phyloP scores from a whole-genome alignment of 352 stramenopile genomes.

The Phytophthora gonapodyides region DNA sequence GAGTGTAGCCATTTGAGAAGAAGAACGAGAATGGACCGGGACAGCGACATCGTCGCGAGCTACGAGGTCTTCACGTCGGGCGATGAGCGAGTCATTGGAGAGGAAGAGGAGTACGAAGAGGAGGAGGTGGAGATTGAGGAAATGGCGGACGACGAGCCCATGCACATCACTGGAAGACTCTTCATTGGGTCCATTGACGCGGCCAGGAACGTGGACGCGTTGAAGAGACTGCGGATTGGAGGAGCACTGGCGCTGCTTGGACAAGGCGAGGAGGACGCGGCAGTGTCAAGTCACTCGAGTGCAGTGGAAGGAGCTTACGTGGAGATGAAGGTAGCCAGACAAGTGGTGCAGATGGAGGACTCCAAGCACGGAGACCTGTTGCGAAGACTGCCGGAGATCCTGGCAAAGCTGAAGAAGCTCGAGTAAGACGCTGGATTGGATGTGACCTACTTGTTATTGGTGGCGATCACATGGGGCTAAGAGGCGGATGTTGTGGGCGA shows the following conservation, averaged over 20 bases:
- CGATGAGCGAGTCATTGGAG: constrained; percentile 4
- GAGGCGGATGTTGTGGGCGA: neutral
- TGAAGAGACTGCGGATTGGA: constrained; percentile 45
- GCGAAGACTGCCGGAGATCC: constrained; percentile 43
- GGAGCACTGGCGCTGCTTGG: constrained; percentile 51
- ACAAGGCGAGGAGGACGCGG: constrained; percentile 27
- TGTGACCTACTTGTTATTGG: neutral
- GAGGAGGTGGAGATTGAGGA: constrained; percentile 68
- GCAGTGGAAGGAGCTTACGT: neutral
- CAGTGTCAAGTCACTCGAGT: constrained; percentile 7
- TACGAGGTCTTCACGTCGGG: constrained; percentile 22
- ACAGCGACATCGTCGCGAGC: no score
- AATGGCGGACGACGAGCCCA: constrained; percentile 58
- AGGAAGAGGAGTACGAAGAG: constrained; percentile 31
- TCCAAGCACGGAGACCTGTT: constrained; percentile 56
- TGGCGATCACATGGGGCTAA: neutral
- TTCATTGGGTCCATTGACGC: constrained; percentile 78
- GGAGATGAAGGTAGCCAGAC: constrained; percentile 21
- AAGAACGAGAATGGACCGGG: no score
- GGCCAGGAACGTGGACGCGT: constrained; percentile 46
- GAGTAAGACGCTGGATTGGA: constrained; percentile 31
- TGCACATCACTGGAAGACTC: constrained; percentile 48
- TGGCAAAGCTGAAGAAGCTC: constrained; percentile 39
- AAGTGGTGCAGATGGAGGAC: constrained; percentile 55
- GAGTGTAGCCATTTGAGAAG: constrained; percentile 7